Evolutionary conservation across 1,139 yeast genomes (phyloP), one percentile per base, ranked within the genome.

Genomic region (Kodamaea sp.): DNA sequence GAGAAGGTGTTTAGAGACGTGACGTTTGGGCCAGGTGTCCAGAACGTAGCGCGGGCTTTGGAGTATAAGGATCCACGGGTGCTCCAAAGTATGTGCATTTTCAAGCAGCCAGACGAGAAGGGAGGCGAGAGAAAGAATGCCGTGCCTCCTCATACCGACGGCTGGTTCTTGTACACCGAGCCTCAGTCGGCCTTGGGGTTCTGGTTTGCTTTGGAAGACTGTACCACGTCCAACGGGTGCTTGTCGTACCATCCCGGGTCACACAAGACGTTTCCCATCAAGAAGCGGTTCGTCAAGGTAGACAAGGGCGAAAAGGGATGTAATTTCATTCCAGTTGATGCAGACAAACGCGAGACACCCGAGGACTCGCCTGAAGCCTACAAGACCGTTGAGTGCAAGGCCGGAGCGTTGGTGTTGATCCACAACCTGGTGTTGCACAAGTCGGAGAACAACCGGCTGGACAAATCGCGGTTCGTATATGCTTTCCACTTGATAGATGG

Each of bases 401-500:
- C 87, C 1, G 92, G 92, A 0, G 72, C 85, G 1, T 60, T 84
- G 42, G 78, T 84, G 1, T 62, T 84, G 42, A 84, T 84, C 37
- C 80, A 84, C 51, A 82, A 84, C 50, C 69, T 80, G 1, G 86
- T 84, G 2, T 58, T 85, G 24, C 95, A 85, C 54, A 80, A 83
- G 53, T 81, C 89, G 4, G 85, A 78, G 45, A 65, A 66, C 39
- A 85, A 85, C 55, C 40, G 53, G 2, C 76, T 85, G 7, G 45
- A 51, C 2, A 68, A 67, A 38, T 80, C 88, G 6, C 64, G 95
- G 41, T 84, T 70, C 49, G 94, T 90, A 1, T 85, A 84, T 57
- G 84, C 94, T 0, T 85, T 85, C 59, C 95, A 85, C 53, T 73
- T 82, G 29, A 82, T 85, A 40, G 95, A 85, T 35, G 94, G 90